Conservation (phyloP, 495 filamentous ascomycete species). For the Neurospora sp. region DNA sequence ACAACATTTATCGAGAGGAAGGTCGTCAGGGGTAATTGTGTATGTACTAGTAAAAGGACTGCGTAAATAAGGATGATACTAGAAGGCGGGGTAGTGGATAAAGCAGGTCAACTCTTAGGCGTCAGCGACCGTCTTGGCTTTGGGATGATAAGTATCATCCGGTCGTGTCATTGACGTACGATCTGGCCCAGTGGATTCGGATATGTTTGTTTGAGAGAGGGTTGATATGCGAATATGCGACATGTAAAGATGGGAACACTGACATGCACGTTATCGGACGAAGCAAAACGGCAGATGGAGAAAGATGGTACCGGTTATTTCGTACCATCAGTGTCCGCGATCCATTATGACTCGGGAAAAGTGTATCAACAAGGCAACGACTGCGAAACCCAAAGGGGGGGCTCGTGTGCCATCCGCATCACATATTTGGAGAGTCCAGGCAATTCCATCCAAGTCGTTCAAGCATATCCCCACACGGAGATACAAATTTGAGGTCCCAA, state of each 20-base stretch:
- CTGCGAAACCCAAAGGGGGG: neutral
- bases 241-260: neutral
- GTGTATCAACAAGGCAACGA: neutral
- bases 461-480: neutral
- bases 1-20: neutral
- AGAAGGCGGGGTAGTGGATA: neutral
- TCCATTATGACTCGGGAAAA: neutral
- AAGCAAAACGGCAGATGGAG: neutral
- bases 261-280: neutral
- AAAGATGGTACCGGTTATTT: neutral
- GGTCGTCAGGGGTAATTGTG: neutral
- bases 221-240: neutral
- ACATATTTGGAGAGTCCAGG: neutral
- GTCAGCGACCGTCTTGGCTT: neutral
- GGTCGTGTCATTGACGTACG: neutral
- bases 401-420: neutral
- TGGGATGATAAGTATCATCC: neutral
- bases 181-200: neutral
- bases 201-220: neutral
- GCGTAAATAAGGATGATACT: neutral
- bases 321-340: neutral
- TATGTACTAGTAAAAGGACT: neutral
- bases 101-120: neutral
- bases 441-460: neutral
- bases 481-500: neutral